Evolutionary conservation across 2,329 filamentous ascomycete species (phyloP), one percentile per base, ranked within the genome.

Genomic region (Botryotinia globosa): DNA sequence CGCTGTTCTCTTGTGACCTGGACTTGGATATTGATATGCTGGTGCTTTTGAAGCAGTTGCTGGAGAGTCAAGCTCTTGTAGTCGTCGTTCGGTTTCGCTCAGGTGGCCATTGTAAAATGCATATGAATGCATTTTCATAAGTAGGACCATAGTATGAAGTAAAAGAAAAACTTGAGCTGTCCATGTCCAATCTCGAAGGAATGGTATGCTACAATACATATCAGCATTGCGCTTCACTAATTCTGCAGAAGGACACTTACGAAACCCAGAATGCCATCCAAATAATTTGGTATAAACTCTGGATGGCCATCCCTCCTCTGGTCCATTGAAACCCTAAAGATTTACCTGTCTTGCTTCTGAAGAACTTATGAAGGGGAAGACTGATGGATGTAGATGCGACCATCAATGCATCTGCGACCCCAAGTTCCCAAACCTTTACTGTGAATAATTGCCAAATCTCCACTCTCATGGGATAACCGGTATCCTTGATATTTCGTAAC

Each of bases 71-170:
- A 99, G 90, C 58, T 89, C 89, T 72, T 88, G 89, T 20, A 99
- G 86, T 18, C 94, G 91, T 80, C 91, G 90, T 81, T 97, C 89
- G 0, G 94, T 97, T 81, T 96, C 93, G 77, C 92, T 93, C 25
- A 99, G 86, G 82, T 99, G 96, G 18, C 96, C 96, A 79, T 98
- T 98, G 85, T 99, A 99, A 82, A 98, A 99, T 37, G 94, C 92
- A 80, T 97, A 99, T 9, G 94, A 98, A 82, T 99, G 96, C 90
- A 98, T 96, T 85, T 99, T 99, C 96, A 99, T 99, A 68, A 98
- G 89, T 32, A 99, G 86, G 12, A 93, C 91, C 83, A 99, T 89
- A 61, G 94, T 91, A 82, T 99, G 96, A 48, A 99, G 85, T 18
- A 94, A 91, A 77, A 99, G 88, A 82, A 97, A 99, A 56, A 99